Evolutionary conservation across 2,329 filamentous ascomycete genomes (phyloP).

Genomic region (Tolypocladium inflatum): DNA sequence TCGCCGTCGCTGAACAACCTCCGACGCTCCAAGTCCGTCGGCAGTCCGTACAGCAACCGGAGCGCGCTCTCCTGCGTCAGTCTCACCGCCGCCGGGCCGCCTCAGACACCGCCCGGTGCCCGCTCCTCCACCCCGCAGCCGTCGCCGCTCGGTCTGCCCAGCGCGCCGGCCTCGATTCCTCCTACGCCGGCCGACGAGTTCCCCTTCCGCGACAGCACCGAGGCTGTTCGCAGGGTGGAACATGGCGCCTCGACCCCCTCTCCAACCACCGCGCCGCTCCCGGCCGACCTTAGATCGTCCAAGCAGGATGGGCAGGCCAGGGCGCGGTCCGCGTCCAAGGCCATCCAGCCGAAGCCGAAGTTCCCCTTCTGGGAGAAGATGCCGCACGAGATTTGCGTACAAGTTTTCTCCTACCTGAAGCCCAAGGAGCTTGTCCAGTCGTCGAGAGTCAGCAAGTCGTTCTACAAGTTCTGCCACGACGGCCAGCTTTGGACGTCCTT

Average conservation of each 20-base stretch:
- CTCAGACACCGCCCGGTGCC: conserved; percentile 15
- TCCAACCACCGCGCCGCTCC: conserved; percentile 48
- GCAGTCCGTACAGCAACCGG: conserved; percentile 54
- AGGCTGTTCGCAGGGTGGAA: conserved; percentile 45
- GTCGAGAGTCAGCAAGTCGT: conserved; percentile 68
- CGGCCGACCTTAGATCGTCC: conserved; percentile 48
- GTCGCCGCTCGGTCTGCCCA: conserved; percentile 28
- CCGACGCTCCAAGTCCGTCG: conserved; percentile 55
- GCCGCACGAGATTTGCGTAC: conserved; percentile 72
- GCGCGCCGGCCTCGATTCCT: conserved; percentile 27
- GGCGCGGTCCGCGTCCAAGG: conserved; percentile 8
- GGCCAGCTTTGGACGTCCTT: conserved; percentile 86
- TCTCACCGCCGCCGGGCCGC: conserved; percentile 29
- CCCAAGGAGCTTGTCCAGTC: conserved; percentile 74
- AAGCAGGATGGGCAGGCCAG: conserved; percentile 17
- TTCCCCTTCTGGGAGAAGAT: conserved; percentile 71
- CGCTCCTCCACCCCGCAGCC: conserved; percentile 24
- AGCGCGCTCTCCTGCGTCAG: conserved; percentile 46
- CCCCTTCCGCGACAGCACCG: conserved; percentile 30
- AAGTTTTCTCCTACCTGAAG: conserved; percentile 65
- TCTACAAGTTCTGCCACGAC: conserved; percentile 81
- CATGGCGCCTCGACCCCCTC: conserved; percentile 30
- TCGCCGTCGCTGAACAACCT: conserved; percentile 60
- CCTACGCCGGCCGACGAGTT: conserved; percentile 30
- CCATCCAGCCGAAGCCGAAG: conserved; percentile 18